A percentile compares a stretch with the other conserved stretches of the same genome.
phyloP scores from a whole-genome alignment of 345 rosid genomes.

The Dipteronia dyeriana region DNA sequence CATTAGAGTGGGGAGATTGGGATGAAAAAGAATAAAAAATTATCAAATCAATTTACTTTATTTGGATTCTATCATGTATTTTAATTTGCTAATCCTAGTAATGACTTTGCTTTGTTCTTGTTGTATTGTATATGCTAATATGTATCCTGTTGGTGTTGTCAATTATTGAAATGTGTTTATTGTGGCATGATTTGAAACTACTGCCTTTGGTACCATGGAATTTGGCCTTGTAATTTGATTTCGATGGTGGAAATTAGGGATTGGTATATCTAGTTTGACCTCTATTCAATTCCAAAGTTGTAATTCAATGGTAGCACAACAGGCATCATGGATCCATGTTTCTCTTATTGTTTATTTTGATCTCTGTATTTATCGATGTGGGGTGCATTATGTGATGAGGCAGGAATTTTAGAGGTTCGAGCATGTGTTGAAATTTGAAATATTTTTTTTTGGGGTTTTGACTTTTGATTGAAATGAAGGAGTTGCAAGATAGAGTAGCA shows the following conservation, averaged over 20 bases:
- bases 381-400: neutral
- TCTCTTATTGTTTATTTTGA: neutral
- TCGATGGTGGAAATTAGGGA: neutral
- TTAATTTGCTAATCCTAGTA: neutral
- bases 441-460: neutral
- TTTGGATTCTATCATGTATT: neutral
- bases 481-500: conserved; percentile 53
- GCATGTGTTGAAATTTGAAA: neutral
- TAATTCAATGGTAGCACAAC: neutral
- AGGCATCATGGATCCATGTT: neutral
- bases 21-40: too few species aligned
- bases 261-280: neutral
- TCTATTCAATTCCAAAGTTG: neutral
- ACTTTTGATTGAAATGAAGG: conserved; percentile 34
- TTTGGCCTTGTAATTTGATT: neutral
- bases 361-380: neutral
- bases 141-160: neutral
- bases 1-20: neutral
- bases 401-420: neutral
- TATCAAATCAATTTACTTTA: too few species aligned
- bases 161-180: neutral
- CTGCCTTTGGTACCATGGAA: neutral
- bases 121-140: neutral
- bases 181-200: neutral
- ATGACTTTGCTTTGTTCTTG: neutral